Conservation (phyloP, 345 rosid species). For the Eucalyptus viminalis region DNA sequence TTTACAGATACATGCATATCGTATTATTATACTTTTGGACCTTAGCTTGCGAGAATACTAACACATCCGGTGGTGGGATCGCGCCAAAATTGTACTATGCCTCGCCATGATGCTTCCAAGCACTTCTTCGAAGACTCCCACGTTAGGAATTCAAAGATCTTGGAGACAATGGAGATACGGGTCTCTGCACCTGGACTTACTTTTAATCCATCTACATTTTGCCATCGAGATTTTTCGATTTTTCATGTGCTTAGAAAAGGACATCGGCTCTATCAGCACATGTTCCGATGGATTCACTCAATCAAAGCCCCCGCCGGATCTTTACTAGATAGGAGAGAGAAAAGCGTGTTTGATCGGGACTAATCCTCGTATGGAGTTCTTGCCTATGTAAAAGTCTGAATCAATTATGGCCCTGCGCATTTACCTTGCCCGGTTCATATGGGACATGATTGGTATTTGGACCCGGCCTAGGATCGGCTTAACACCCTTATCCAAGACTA, state of each 20-base stretch:
- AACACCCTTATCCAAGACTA: background rate
- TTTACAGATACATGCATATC: background rate
- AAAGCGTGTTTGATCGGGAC: background rate
- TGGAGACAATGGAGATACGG: conserved; percentile 8
- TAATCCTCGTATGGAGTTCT: background rate
- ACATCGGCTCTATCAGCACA: background rate
- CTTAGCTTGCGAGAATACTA: background rate
- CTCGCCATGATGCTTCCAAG: background rate
- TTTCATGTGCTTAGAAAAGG: conserved; percentile 13
- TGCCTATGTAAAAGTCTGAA: background rate
- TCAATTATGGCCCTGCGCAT: background rate
- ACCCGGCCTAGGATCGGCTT: background rate
- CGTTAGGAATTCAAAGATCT: background rate
- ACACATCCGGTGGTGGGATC: background rate
- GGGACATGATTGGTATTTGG: background rate
- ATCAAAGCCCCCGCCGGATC: background rate
- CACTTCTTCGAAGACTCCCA: background rate
- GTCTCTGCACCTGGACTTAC: conserved; percentile 26
- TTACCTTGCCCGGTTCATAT: background rate
- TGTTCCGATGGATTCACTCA: background rate
- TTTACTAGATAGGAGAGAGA: background rate
- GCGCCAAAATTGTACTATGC: background rate
- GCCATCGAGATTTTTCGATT: background rate
- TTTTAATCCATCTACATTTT: background rate
- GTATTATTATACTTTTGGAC: background rate